These are phyloP conservation scores for Pseudogymnoascus sp. DNA, from an alignment of 2,329 filamentous ascomycete genomes.

Conservation along the genomic window DNA sequence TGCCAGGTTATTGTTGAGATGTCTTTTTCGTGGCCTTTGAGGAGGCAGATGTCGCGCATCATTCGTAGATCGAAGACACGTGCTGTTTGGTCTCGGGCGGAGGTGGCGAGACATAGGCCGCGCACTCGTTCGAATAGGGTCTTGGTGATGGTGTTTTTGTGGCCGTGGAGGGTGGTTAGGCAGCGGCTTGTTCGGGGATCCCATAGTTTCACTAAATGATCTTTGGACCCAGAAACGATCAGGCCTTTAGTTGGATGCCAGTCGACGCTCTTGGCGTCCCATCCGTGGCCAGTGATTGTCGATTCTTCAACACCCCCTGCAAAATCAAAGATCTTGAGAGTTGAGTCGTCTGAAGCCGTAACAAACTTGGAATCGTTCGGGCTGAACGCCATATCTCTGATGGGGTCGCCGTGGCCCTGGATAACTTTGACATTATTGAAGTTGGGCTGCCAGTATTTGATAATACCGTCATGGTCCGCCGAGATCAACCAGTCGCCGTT, in stretches of 20 bases:
- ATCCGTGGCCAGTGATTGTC: conserved; percentile 84
- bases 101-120: conserved; percentile 80
- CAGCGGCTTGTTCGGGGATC: conserved; percentile 87
- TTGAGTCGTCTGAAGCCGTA: conserved; percentile 88
- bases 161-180: conserved; percentile 86
- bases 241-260: conserved; percentile 96
- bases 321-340: conserved; percentile 94
- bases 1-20: conserved; percentile 91
- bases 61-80: conserved; percentile 91
- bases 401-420: conserved; percentile 79
- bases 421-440: conserved; percentile 98
- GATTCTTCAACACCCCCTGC: conserved; percentile 75
- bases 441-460: conserved; percentile 99
- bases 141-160: conserved; percentile 95
- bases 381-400: conserved; percentile 85
- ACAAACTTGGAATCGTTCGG: conserved; percentile 94
- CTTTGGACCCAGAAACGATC: conserved; percentile 92
- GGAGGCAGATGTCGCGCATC: conserved; percentile 94
- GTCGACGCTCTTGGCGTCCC: conserved; percentile 94
- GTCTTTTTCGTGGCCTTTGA: conserved; percentile 93
- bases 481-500: conserved; percentile 96
- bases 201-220: conserved; percentile 96
- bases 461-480: conserved; percentile 84
- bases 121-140: conserved; percentile 82
- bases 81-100: conserved; percentile 84